These are phyloP conservation scores for Pythium dissotocum DNA, from an alignment of 352 stramenopile species.

Conservation along the genomic window DNA sequence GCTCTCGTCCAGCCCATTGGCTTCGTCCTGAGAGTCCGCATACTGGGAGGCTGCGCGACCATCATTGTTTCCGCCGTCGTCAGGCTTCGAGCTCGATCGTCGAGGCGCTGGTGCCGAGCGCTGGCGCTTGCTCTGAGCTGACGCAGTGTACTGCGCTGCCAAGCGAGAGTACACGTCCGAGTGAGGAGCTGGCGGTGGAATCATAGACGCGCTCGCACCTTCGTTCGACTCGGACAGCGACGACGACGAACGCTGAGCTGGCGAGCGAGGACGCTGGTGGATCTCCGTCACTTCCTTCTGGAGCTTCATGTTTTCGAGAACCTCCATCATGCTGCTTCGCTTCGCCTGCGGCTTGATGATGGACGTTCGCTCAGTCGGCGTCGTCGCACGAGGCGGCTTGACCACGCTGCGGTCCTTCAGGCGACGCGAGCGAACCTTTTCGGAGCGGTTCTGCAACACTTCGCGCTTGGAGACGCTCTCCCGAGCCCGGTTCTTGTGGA, in stretches of 20 bases:
- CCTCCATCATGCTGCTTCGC: conserved; percentile 74
- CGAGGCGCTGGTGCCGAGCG: conserved; percentile 32
- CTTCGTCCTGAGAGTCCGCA: conserved; percentile 40
- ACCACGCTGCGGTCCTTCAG: conserved; percentile 63
- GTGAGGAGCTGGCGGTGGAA: conserved; percentile 58
- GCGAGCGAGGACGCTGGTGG: conserved; percentile 50
- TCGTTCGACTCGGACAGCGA: conserved; percentile 34
- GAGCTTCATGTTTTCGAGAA: conserved; percentile 82
- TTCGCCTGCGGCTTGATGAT: conserved; percentile 53
- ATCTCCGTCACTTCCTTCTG: conserved; percentile 61
- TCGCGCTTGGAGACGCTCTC: conserved; percentile 84
- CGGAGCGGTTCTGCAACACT: conserved; percentile 68
- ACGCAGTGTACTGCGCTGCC: conserved; percentile 80
- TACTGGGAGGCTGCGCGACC: conserved; percentile 8
- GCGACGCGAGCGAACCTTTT: conserved; percentile 72
- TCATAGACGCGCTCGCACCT: conserved; percentile 17
- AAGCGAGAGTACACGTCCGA: conserved; percentile 82
- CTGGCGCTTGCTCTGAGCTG: conserved; percentile 81
- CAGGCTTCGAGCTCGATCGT: conserved; percentile 38
- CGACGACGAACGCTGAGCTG: conserved; percentile 22
- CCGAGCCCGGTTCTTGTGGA: conserved; percentile 83
- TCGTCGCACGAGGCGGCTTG: conserved; percentile 48
- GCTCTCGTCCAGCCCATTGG: conserved; percentile 27
- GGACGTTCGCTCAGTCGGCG: conserved; percentile 56
- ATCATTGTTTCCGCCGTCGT: conserved; percentile 34